Conservation (phyloP, 192 early-diverging fungal species). For the Thoreauomyces humboldtii region DNA sequence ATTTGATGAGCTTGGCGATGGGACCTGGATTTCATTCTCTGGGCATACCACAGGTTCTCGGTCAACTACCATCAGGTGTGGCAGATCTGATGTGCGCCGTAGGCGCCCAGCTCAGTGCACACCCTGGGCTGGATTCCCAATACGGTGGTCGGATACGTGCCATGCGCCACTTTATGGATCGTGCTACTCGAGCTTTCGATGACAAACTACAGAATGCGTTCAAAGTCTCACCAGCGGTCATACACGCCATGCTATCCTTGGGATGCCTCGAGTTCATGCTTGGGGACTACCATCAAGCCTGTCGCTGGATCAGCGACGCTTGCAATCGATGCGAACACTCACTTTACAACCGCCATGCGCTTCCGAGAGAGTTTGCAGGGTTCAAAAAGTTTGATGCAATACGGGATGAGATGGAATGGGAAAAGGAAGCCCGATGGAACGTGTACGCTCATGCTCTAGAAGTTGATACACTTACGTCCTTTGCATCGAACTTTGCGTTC, state of each 20-base stretch:
- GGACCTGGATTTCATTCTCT: too few relatives aligned
- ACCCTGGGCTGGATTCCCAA: too few relatives aligned
- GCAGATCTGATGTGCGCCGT: neutral
- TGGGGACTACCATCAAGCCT: conserved; percentile 11
- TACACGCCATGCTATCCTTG: conserved; percentile 19
- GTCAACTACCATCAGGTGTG: too few relatives aligned
- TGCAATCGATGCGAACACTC: conserved; percentile 7
- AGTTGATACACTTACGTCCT: conserved; percentile 1
- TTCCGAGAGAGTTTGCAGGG: neutral
- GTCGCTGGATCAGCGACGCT: conserved; percentile 16
- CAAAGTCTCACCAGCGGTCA: neutral
- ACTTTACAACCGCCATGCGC: conserved; percentile 5
- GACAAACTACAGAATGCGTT: too few relatives aligned
- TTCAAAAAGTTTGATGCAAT: neutral
- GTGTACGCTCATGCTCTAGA: conserved; percentile 5
- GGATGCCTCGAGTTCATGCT: conserved; percentile 11
- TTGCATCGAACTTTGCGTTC: conserved; percentile 14
- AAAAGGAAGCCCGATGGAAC: conserved; percentile 12
- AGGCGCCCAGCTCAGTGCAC: neutral
- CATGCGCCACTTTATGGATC: neutral
- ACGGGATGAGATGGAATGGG: neutral
- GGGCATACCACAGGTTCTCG: too few relatives aligned
- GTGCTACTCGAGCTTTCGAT: too few relatives aligned
- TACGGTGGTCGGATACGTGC: conserved; percentile 9
- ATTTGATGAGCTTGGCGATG: neutral